Percentiles rank a stretch among this genome's conserved stretches.
Conservation (phyloP, 1,284 basidiomycete genomes). For the Butyriboletus appendiculatus region DNA sequence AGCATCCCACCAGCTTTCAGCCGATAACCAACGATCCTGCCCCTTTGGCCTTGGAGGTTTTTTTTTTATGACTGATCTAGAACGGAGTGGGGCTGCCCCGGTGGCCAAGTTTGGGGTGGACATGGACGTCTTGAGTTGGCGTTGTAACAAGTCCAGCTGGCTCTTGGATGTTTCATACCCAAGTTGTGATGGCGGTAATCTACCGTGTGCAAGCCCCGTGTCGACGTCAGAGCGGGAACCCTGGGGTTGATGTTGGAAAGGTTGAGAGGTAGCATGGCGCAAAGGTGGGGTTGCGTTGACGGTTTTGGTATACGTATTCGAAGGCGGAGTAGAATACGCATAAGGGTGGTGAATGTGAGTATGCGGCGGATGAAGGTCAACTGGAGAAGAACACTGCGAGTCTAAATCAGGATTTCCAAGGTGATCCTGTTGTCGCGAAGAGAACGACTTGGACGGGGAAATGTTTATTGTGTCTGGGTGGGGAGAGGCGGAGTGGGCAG, state of each 20-base stretch:
- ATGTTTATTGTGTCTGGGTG: conserved; percentile 2
- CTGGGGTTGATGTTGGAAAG: conserved; percentile 8
- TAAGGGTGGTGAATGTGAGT: conserved; percentile 54
- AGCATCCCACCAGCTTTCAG: conserved; percentile 80
- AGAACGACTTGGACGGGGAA: conserved; percentile 5
- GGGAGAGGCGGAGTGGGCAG: background rate
- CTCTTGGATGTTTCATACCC: conserved; percentile 1
- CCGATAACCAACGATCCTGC: conserved; percentile 65
- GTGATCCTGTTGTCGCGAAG: conserved; percentile 11
- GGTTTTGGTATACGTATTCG: conserved; percentile 13
- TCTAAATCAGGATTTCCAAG: conserved; percentile 17
- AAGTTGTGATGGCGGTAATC: conserved; percentile 1
- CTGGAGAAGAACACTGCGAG: conserved; percentile 20
- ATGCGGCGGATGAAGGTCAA: conserved; percentile 19
- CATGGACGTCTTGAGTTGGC: conserved; percentile 47
- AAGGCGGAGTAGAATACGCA: conserved; percentile 42
- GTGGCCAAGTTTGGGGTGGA: conserved; percentile 64
- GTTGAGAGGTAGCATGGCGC: conserved; percentile 24
- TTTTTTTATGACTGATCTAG: conserved; percentile 13
- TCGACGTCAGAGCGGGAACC: background rate
- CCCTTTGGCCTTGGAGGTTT: conserved; percentile 32
- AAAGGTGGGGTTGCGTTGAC: conserved; percentile 8
- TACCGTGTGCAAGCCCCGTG: background rate
- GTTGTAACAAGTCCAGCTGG: background rate
- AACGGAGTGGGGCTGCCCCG: background rate